These are phyloP conservation scores for Phalaenopsis aphrodite DNA, from an alignment of 106 monocot species.

Conservation along the genomic window DNA sequence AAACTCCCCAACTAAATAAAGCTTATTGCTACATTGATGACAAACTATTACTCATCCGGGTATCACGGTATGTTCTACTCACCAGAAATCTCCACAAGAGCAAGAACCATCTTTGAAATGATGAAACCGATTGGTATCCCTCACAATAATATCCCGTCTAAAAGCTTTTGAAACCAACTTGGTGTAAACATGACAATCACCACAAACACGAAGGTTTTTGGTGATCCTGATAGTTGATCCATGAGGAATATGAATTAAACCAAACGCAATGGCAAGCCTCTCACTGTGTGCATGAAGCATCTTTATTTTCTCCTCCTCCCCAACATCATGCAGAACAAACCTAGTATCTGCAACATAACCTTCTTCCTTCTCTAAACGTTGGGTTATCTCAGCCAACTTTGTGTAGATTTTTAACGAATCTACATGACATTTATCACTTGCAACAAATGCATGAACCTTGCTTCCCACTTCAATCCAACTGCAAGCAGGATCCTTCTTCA, in stretches of 20 bases:
- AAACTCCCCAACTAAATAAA: too few species aligned
- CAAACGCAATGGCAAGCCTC: constrained; percentile 65
- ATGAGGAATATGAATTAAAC: constrained; percentile 32
- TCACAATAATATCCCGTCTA: constrained; percentile 43
- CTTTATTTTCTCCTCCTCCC: constrained; percentile 46
- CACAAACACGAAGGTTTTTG: constrained; percentile 84
- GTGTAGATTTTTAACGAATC: constrained; percentile 35
- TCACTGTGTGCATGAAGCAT: constrained; percentile 58
- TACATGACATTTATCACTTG: constrained; percentile 49
- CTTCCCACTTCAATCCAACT: constrained; percentile 74
- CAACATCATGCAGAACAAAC: constrained; percentile 43
- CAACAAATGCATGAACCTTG: constrained; percentile 52
- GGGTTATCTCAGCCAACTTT: constrained; percentile 52
- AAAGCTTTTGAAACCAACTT: constrained; percentile 48
- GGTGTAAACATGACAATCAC: constrained; percentile 72
- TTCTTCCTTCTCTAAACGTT: constrained; percentile 29
- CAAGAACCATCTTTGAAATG: constrained; percentile 71
- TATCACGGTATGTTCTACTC: neutral
- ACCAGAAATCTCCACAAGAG: constrained; percentile 84
- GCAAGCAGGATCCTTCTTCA: constrained; percentile 64
- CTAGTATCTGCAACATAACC: constrained; percentile 45
- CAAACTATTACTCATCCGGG: neutral
- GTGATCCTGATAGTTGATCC: constrained; percentile 47
- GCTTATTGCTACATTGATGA: too few species aligned
- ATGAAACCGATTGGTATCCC: constrained; percentile 78